Conservation (phyloP, 208 protist species). For the Naegleria lovaniensis region DNA sequence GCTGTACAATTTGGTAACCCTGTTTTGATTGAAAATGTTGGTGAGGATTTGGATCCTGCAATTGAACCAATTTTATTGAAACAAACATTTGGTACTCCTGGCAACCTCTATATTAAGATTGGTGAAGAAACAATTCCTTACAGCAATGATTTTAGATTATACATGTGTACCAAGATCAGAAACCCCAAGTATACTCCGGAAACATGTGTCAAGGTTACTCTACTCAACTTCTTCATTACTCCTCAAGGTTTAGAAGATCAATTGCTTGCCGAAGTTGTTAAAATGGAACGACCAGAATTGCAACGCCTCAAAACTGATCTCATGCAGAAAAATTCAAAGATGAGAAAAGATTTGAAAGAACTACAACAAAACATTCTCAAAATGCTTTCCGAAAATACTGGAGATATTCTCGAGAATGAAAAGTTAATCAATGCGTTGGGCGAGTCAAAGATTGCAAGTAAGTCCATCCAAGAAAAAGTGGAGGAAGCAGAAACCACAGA, state of each 20-base stretch:
- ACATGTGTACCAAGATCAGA: slow-evolving; percentile 94
- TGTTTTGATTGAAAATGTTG: slow-evolving; percentile 91
- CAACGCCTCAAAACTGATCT: slow-evolving; percentile 85
- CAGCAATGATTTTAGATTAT: slow-evolving; percentile 92
- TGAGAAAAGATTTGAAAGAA: slow-evolving; percentile 87
- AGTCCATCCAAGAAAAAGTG: slow-evolving; percentile 80
- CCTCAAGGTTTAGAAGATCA: slow-evolving; percentile 94
- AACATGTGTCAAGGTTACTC: slow-evolving; percentile 89
- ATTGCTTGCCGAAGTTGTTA: slow-evolving; percentile 90
- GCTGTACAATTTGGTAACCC: slow-evolving; percentile 85
- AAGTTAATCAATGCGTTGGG: slow-evolving; percentile 77
- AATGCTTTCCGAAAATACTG: slow-evolving; percentile 85
- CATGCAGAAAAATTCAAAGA: slow-evolving; percentile 87
- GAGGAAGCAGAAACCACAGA: slow-evolving; percentile 90
- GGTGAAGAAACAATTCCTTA: slow-evolving; percentile 90
- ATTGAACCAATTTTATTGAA: slow-evolving; percentile 88
- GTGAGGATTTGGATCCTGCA: slow-evolving; percentile 85
- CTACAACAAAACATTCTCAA: slow-evolving; percentile 92
- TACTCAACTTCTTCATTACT: slow-evolving; percentile 98
- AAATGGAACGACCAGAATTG: slow-evolving; percentile 91
- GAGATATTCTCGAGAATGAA: slow-evolving; percentile 94
- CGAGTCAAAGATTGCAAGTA: slow-evolving; percentile 84
- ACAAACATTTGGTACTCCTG: slow-evolving; percentile 85
- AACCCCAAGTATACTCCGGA: slow-evolving; percentile 96
- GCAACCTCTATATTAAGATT: slow-evolving; percentile 88